A percentile compares a stretch with the other conserved stretches of the same genome.
Evolutionary conservation across 208 protist genomes (phyloP).

Genomic region (Wallacemonas rigidus): DNA sequence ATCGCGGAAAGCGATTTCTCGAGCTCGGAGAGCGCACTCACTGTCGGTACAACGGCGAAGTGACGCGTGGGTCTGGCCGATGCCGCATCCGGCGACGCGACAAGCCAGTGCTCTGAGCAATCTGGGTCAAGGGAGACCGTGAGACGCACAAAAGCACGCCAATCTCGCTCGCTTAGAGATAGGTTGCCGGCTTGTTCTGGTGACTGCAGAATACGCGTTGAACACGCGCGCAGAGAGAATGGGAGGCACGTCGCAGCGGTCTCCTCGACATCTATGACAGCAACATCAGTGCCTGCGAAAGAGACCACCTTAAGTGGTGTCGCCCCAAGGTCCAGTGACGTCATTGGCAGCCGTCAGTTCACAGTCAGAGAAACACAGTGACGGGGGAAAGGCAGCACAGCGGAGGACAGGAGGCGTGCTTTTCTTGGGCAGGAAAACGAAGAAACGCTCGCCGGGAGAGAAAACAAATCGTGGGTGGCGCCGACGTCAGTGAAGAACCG

Average conservation of each 20-base stretch:
- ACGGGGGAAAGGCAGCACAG: too few relatives aligned
- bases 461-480: too few relatives aligned
- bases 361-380: too few relatives aligned
- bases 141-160: conserved; percentile 21
- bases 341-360: neutral
- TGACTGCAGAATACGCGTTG: conserved; percentile 11
- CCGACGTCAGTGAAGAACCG: too few relatives aligned
- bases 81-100: neutral
- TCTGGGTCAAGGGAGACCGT: conserved; percentile 17
- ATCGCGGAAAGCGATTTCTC: neutral
- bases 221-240: conserved; percentile 32
- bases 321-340: neutral
- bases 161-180: conserved; percentile 12
- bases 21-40: neutral
- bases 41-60: neutral
- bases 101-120: conserved; percentile 25
- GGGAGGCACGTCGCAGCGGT: conserved; percentile 21
- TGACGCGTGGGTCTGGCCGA: neutral
- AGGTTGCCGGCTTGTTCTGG: conserved; percentile 9
- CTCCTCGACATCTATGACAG: conserved; percentile 5
- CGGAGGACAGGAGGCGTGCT: too few relatives aligned
- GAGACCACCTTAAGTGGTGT: conserved; percentile 28
- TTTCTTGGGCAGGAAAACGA: too few relatives aligned
- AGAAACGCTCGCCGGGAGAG: too few relatives aligned
- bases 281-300: conserved; percentile 23